Conservation (phyloP, 768 basidiomycete species). For the Paxillus involutus region DNA sequence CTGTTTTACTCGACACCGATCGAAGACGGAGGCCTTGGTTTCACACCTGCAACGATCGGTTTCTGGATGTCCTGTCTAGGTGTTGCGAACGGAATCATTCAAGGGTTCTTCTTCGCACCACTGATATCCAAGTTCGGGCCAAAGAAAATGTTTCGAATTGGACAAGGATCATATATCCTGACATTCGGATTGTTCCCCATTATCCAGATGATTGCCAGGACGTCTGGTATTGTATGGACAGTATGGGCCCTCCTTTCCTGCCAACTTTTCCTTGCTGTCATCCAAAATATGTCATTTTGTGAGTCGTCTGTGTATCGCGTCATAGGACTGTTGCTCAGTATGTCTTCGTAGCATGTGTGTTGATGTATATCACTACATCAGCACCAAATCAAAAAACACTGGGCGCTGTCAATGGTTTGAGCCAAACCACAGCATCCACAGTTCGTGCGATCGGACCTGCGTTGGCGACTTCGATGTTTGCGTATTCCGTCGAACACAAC, state of each 20-base stretch:
- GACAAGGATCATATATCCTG: slow-evolving; percentile 19
- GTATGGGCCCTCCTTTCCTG: too few species aligned
- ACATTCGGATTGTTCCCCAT: slow-evolving; percentile 30
- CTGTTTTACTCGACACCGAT: slow-evolving; percentile 40
- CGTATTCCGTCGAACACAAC: slow-evolving; percentile 44
- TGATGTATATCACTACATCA: slow-evolving; percentile 65
- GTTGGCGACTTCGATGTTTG: slow-evolving; percentile 49
- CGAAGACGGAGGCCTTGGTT: slow-evolving; percentile 38
- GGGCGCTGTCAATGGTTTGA: slow-evolving; percentile 64
- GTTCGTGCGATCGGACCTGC: slow-evolving; percentile 50
- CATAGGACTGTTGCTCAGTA: too few species aligned
- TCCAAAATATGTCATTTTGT: slow-evolving; percentile 60
- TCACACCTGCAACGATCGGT: slow-evolving; percentile 38
- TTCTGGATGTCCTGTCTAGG: slow-evolving; percentile 36
- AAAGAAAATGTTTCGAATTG: slow-evolving; percentile 29
- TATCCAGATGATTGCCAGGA: neutral
- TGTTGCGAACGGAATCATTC: slow-evolving; percentile 36
- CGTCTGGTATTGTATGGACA: too few species aligned
- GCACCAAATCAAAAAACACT: slow-evolving; percentile 52
- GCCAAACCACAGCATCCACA: slow-evolving; percentile 45
- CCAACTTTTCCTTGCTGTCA: slow-evolving; percentile 36
- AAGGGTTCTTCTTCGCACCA: slow-evolving; percentile 38
- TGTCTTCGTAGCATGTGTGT: slow-evolving; percentile 49
- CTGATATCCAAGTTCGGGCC: slow-evolving; percentile 36
- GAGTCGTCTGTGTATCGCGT: slow-evolving; percentile 15